Evolutionary conservation across 192 early-diverging fungal species (phyloP).

Genomic region (Polychytrium aggregatum): DNA sequence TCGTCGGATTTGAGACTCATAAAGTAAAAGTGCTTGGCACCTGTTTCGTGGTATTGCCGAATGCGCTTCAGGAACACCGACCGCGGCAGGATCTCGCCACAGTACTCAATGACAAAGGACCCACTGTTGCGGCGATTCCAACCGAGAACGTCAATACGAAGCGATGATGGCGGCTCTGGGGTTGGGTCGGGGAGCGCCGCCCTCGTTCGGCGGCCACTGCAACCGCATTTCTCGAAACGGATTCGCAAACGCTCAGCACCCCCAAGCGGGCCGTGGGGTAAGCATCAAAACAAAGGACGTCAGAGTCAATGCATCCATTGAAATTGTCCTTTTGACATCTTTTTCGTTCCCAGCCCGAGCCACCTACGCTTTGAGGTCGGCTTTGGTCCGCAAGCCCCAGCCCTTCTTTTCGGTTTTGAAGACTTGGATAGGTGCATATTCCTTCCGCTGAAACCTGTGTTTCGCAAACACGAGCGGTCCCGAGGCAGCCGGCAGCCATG

Average conservation of each 20-base stretch:
- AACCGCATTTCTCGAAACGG: no score
- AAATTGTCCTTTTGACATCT: no score
- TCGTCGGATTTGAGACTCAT: conserved; percentile 91
- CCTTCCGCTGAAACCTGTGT: conserved; percentile 66
- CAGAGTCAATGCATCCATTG: conserved; percentile 3
- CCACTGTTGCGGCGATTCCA: no score
- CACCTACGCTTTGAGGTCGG: conserved; percentile 50
- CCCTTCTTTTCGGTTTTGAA: conserved; percentile 89
- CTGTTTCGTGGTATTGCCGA: conserved; percentile 65
- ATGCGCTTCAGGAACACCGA: conserved; percentile 72
- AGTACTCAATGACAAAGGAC: conserved; percentile 93
- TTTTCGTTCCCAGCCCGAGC: no score
- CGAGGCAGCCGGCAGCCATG: no score
- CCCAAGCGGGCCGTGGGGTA: no score
- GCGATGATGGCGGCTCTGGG: no score
- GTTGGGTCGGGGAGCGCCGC: no score
- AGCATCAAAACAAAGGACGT: no score
- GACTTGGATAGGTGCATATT: conserved; percentile 79
- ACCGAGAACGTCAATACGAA: no score
- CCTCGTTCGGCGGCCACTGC: no score
- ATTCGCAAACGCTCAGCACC: no score
- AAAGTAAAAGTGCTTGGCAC: conserved; percentile 93
- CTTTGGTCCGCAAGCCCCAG: conserved; percentile 73
- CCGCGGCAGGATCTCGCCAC: conserved; percentile 87
- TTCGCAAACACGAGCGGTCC: background rate